Percentiles rank a stretch among this genome's conserved stretches.
phyloP scores from a whole-genome alignment of 495 filamentous ascomycete genomes.

The Penicillium longicatenatum region DNA sequence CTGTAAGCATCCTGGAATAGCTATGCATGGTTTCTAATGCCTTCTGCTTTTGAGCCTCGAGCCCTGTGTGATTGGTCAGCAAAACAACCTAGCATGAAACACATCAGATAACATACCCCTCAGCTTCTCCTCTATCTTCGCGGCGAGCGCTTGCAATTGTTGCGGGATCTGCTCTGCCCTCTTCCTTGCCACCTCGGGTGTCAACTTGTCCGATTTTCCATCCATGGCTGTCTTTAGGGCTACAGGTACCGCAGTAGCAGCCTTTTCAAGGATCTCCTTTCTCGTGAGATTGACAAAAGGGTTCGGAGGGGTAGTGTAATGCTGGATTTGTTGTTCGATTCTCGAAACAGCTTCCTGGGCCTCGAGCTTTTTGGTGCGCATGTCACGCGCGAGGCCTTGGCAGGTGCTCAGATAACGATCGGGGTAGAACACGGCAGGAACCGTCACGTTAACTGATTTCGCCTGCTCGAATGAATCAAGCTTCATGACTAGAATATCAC shows the following conservation, averaged over 20 bases:
- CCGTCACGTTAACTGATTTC: conserved; percentile 58
- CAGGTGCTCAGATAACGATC: conserved; percentile 73
- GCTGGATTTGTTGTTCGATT: conserved; percentile 39
- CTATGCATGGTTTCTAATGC: conserved; percentile 46
- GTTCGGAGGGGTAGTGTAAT: conserved; percentile 30
- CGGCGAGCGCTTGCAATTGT: conserved; percentile 40
- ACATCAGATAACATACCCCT: conserved; percentile 36
- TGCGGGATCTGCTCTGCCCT: conserved; percentile 35
- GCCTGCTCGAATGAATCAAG: conserved; percentile 49
- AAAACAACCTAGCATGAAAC: neutral
- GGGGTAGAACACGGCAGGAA: conserved; percentile 72
- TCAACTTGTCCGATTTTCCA: conserved; percentile 20
- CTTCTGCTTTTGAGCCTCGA: conserved; percentile 55
- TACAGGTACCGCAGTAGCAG: conserved; percentile 31
- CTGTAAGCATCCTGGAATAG: conserved; percentile 55
- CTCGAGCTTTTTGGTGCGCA: conserved; percentile 42
- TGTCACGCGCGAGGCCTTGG: conserved; percentile 54
- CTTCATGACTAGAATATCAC: conserved; percentile 69
- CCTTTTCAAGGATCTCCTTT: conserved; percentile 39
- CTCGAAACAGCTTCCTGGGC: conserved; percentile 42
- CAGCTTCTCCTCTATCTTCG: conserved; percentile 53
- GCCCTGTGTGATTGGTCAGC: conserved; percentile 38
- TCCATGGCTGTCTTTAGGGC: conserved; percentile 21
- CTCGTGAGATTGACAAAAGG: conserved; percentile 26
- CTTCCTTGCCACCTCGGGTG: conserved; percentile 20